Conservation (phyloP, 257 asterid species). For the Solanum microdontum region DNA sequence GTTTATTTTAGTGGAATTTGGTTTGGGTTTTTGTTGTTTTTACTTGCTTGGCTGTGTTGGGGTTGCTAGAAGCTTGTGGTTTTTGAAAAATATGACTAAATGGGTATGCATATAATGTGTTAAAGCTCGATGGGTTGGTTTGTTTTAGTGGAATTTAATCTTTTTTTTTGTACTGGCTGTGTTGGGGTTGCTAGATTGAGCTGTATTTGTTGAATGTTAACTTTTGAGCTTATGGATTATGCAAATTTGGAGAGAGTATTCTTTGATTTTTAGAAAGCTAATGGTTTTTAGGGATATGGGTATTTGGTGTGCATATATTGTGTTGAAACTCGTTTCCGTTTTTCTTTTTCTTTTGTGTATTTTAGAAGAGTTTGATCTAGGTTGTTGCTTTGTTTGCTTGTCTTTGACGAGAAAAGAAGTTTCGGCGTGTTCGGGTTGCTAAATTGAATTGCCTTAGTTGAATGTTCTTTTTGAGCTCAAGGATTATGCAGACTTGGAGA, state of each 20-base stretch:
- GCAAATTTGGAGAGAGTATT: background rate
- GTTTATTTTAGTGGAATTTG: background rate
- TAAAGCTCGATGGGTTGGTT: background rate
- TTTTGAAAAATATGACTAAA: background rate
- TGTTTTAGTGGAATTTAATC: background rate
- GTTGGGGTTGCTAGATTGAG: background rate
- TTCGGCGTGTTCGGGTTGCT: background rate
- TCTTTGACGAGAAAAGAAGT: background rate
- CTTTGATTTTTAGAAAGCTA: background rate
- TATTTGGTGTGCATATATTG: background rate
- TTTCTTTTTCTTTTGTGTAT: background rate
- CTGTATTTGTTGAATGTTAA: background rate
- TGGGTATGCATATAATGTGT: background rate
- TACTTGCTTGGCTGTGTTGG: background rate
- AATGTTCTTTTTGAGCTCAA: background rate
- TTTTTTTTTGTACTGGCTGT: background rate
- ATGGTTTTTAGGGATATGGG: background rate
- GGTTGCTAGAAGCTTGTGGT: background rate
- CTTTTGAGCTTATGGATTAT: background rate
- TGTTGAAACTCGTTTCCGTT: background rate
- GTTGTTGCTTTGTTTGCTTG: background rate
- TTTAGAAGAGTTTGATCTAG: background rate
- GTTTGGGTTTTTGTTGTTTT: background rate
- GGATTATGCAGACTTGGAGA: background rate
- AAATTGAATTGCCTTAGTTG: background rate